These are phyloP conservation scores for Poa annua DNA, from an alignment of 176 grass and related monocot species.

Conservation along the genomic window DNA sequence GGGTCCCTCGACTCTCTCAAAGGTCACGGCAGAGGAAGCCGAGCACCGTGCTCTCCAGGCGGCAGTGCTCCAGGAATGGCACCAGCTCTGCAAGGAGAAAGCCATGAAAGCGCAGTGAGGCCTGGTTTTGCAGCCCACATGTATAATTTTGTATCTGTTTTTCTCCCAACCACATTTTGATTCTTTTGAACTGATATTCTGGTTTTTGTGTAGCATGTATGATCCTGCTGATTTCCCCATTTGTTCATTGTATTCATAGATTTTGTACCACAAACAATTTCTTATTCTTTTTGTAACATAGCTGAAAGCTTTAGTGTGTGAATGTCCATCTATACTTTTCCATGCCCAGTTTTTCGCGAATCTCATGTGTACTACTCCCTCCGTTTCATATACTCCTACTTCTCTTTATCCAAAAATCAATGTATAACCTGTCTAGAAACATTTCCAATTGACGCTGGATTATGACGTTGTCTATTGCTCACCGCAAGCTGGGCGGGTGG, in stretches of 20 bases:
- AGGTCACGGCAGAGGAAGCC: conserved; percentile 82
- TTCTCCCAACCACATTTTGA: not conserved
- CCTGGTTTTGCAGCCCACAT: not conserved
- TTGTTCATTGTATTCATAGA: conserved; percentile 50
- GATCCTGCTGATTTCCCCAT: conserved; percentile 33
- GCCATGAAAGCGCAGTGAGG: conserved; percentile 74
- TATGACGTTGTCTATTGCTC: not conserved
- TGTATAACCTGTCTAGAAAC: no score
- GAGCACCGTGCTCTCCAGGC: conserved; percentile 94
- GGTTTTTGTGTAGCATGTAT: conserved; percentile 24
- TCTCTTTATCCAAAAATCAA: no score
- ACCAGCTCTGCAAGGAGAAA: conserved; percentile 85
- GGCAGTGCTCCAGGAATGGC: conserved; percentile 94
- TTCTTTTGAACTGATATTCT: not conserved
- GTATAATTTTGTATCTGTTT: conserved; percentile 42
- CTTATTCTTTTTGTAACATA: conserved; percentile 43
- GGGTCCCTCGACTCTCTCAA: conserved; percentile 79
- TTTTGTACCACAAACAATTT: not conserved
- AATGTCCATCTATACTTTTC: not conserved
- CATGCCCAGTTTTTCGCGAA: not conserved
- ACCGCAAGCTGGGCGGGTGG: not conserved
- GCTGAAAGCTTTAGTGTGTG: conserved; percentile 21
- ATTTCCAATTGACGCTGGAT: no score
- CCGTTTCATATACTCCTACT: no score
- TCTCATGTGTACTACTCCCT: not conserved